Evolutionary conservation across 352 stramenopile species (phyloP).

Genomic region (Phytopythium delawarense): DNA sequence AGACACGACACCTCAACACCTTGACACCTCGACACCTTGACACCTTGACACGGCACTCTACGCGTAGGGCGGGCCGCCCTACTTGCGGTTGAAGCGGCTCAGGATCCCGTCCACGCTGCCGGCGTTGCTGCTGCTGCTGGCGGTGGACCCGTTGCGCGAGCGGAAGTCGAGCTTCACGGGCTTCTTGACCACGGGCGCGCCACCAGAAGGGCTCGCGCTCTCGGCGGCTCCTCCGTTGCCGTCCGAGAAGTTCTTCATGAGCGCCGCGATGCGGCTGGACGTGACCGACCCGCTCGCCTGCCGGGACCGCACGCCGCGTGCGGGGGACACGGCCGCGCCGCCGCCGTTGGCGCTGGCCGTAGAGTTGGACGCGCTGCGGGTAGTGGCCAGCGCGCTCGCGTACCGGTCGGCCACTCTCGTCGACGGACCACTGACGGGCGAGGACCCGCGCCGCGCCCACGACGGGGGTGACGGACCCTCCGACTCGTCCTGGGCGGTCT

Average conservation of each 20-base stretch:
- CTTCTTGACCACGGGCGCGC: constrained; percentile 17
- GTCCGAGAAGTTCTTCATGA: constrained; percentile 76
- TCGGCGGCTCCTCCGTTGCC: constrained; percentile 15
- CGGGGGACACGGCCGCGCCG: background rate
- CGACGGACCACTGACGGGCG: background rate
- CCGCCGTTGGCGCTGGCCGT: background rate
- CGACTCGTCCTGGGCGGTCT: constrained; percentile 19
- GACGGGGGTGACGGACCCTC: background rate
- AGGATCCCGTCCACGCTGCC: background rate
- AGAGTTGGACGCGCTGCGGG: constrained; percentile 5
- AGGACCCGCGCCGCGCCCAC: background rate
- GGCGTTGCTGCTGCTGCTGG: constrained; percentile 18
- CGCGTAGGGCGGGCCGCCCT: background rate
- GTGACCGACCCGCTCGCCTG: constrained; percentile 6
- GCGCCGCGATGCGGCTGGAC: constrained; percentile 51
- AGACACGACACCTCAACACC: too few species aligned
- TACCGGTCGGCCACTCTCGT: constrained; percentile 49
- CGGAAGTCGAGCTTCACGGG: constrained; percentile 38
- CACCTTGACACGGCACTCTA: background rate
- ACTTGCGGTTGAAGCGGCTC: background rate
- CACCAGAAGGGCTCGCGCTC: background rate
- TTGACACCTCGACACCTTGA: too few species aligned
- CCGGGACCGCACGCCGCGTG: constrained; percentile 9
- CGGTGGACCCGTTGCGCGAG: constrained; percentile 26
- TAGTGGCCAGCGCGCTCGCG: constrained; percentile 31